Evolutionary conservation across 1,284 basidiomycete genomes (phyloP).

Genomic region (Sphagnurus paluster): DNA sequence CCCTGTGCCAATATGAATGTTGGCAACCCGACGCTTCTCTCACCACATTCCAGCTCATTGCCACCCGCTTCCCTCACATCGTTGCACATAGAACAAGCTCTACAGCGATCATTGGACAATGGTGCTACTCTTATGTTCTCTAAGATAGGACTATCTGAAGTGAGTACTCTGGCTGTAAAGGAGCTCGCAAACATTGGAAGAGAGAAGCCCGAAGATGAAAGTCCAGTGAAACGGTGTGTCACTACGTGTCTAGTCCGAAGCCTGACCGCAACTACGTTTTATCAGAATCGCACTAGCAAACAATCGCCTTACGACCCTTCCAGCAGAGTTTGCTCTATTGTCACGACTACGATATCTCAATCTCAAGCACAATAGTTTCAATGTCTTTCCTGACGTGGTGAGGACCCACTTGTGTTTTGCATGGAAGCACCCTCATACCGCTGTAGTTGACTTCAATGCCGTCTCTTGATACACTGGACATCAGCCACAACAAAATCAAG

Average conservation of each 20-base stretch:
- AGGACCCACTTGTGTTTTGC: conserved; percentile 41
- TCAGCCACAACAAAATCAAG: conserved; percentile 91
- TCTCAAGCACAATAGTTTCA: conserved; percentile 86
- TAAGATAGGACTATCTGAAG: conserved; percentile 73
- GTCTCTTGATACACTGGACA: conserved; percentile 90
- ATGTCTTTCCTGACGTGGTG: conserved; percentile 85
- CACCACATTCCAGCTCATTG: conserved; percentile 19
- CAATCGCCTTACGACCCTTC: conserved; percentile 82
- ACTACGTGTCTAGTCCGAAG: background rate
- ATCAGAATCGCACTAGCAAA: conserved; percentile 83
- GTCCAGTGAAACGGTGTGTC: conserved; percentile 69
- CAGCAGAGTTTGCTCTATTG: conserved; percentile 77
- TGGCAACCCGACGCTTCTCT: conserved; percentile 30
- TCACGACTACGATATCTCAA: conserved; percentile 89
- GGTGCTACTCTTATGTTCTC: conserved; percentile 84
- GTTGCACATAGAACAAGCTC: conserved; percentile 64
- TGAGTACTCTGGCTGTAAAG: conserved; percentile 72
- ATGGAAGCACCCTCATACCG: no score
- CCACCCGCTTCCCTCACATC: conserved; percentile 45
- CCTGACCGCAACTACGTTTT: background rate
- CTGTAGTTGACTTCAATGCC: conserved; percentile 81
- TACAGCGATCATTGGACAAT: conserved; percentile 68
- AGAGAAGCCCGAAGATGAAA: conserved; percentile 50
- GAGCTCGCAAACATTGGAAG: conserved; percentile 67
- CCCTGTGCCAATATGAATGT: conserved; percentile 10